phyloP scores from a whole-genome alignment of 352 stramenopile genomes.

The Globisporangium recalcitrans region DNA sequence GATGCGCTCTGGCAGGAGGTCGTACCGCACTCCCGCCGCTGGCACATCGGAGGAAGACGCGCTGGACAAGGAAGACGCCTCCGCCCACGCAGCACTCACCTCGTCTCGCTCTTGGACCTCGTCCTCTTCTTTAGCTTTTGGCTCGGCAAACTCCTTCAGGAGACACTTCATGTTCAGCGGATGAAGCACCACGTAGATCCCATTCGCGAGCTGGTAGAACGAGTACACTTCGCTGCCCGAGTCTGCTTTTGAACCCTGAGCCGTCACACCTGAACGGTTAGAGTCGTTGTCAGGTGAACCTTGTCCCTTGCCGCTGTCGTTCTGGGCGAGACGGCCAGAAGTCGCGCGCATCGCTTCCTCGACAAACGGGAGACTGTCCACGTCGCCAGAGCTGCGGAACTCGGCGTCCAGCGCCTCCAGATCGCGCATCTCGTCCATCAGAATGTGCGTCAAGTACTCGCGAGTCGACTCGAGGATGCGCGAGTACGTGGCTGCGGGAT shows the following conservation, averaged over 20 bases:
- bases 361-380: slow-evolving; percentile 72
- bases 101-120: slow-evolving; percentile 20
- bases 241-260: not conserved
- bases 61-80: slow-evolving; percentile 19
- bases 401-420: slow-evolving; percentile 66
- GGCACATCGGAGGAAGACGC: slow-evolving; percentile 4
- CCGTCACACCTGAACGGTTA: not conserved
- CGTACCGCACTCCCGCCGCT: slow-evolving; percentile 29
- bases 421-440: slow-evolving; percentile 62
- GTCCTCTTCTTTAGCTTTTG: slow-evolving; percentile 21
- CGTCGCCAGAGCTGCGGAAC: slow-evolving; percentile 63
- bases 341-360: slow-evolving; percentile 74
- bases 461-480: slow-evolving; percentile 68
- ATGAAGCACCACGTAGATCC: slow-evolving; percentile 86
- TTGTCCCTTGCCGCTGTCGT: slow-evolving; percentile 19
- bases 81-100: slow-evolving; percentile 27
- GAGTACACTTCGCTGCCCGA: slow-evolving; percentile 37
- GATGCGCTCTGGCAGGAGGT: slow-evolving; percentile 51
- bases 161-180: slow-evolving; percentile 88
- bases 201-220: slow-evolving; percentile 85
- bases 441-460: slow-evolving; percentile 56
- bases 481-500: slow-evolving; percentile 57
- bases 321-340: slow-evolving; percentile 47
- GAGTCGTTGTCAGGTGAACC: not conserved
- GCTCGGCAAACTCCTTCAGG: slow-evolving; percentile 63